A percentile compares a stretch with the other conserved stretches of the same genome.
These are phyloP conservation scores for Chamaecrista fasciculata DNA, from an alignment of 306 rosid species.

Conservation along the genomic window DNA sequence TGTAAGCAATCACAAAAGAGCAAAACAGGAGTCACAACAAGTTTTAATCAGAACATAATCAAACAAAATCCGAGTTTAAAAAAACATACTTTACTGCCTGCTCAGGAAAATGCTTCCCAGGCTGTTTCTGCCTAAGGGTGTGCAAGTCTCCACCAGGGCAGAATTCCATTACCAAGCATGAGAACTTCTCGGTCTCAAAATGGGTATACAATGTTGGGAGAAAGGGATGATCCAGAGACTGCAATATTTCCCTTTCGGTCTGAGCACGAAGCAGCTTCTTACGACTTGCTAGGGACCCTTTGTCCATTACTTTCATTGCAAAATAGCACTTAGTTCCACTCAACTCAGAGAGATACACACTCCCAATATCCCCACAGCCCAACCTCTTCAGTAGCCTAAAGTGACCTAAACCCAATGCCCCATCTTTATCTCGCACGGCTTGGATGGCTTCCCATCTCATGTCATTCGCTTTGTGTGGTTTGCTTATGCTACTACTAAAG, in stretches of 20 bases:
- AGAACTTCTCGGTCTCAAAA: slow-evolving; percentile 91
- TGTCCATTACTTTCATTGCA: slow-evolving; percentile 98
- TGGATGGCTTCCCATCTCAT: slow-evolving; percentile 95
- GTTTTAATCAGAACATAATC: slow-evolving; percentile 1
- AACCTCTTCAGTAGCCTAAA: slow-evolving; percentile 79
- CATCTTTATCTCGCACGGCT: slow-evolving; percentile 77
- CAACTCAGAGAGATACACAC: slow-evolving; percentile 93
- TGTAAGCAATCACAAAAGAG: slow-evolving; percentile 9
- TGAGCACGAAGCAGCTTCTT: slow-evolving; percentile 90
- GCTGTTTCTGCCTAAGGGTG: slow-evolving; percentile 88
- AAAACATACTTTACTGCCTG: slow-evolving; percentile 84
- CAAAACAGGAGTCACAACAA: slow-evolving; percentile 1
- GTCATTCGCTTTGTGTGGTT: slow-evolving; percentile 95
- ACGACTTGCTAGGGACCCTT: slow-evolving; percentile 84
- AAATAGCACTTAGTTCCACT: slow-evolving; percentile 88
- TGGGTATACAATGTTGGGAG: slow-evolving; percentile 88
- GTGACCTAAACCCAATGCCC: slow-evolving; percentile 89
- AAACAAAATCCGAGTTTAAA: slow-evolving; percentile 22
- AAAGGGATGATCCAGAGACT: slow-evolving; percentile 93
- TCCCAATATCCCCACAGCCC: slow-evolving; percentile 96
- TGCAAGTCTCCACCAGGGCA: slow-evolving; percentile 97
- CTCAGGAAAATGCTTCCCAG: slow-evolving; percentile 93
- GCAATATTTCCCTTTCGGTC: slow-evolving; percentile 93
- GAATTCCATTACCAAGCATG: slow-evolving; percentile 93
- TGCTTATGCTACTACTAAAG: slow-evolving; percentile 81